phyloP scores from a whole-genome alignment of 768 basidiomycete species.

The Tricholomella constricta region DNA sequence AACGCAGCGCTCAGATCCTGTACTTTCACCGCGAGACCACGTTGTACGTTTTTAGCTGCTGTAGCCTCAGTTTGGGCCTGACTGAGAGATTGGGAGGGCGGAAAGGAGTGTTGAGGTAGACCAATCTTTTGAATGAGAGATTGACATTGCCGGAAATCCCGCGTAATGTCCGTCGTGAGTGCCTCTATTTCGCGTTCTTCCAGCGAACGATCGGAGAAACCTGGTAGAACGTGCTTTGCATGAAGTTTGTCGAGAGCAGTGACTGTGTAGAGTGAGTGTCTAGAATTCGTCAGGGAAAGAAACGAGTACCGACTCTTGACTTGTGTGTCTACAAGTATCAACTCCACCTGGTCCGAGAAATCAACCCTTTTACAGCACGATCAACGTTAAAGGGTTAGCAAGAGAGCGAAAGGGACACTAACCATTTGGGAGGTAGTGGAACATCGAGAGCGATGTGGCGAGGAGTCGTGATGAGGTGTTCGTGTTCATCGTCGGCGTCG shows the following conservation, averaged over 20 bases:
- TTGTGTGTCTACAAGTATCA: slow-evolving; percentile 65
- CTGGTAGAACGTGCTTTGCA: slow-evolving; percentile 93
- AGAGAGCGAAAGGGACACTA: slow-evolving; percentile 21
- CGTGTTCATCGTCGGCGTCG: slow-evolving; percentile 63
- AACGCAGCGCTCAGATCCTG: slow-evolving; percentile 92
- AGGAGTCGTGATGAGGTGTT: slow-evolving; percentile 57
- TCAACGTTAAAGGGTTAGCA: slow-evolving; percentile 22
- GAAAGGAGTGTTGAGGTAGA: slow-evolving; percentile 62
- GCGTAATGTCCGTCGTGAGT: slow-evolving; percentile 85
- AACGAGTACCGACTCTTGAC: slow-evolving; percentile 68
- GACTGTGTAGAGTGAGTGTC: slow-evolving; percentile 51
- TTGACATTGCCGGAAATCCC: slow-evolving; percentile 71
- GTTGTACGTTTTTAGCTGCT: slow-evolving; percentile 92
- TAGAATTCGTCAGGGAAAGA: slow-evolving; percentile 17
- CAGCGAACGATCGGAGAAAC: slow-evolving; percentile 90
- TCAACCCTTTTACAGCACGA: slow-evolving; percentile 77
- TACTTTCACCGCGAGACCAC: slow-evolving; percentile 92
- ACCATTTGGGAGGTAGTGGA: slow-evolving; percentile 90
- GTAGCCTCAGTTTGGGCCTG: slow-evolving; percentile 52
- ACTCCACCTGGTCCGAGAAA: slow-evolving; percentile 85
- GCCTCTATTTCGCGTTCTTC: slow-evolving; percentile 95
- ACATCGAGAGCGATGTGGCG: slow-evolving; percentile 53
- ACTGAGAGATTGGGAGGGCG: slow-evolving; percentile 46
- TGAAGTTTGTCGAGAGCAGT: slow-evolving; percentile 91
- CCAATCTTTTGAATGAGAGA: slow-evolving; percentile 77